Evolutionary conservation across 805 yeast genomes (phyloP), one percentile per base, ranked within the genome.

Genomic region (Candida michaelii): DNA sequence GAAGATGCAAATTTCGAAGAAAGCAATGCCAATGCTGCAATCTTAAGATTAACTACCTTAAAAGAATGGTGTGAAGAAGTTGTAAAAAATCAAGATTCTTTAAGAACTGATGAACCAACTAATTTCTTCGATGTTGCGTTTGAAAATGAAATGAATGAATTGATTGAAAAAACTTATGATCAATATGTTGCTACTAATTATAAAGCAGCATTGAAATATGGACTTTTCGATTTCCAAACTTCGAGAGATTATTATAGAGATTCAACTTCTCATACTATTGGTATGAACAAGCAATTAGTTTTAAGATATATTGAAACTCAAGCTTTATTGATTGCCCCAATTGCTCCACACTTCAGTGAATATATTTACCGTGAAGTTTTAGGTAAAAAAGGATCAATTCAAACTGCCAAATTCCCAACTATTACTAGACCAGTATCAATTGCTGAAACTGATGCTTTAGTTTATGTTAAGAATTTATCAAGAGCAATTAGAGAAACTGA

Each of bases 1-100:
- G 99, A 93, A 71, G 99, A 93, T 66, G 99, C 99, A 40, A 93
- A 93, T 74, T 87, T 93, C 60, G 99, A 93, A 59, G 99, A 93
- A 71, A 72, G 89, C 47, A 90, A 83, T 59, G 99, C 99, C 42
- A 93, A 93, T 59, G 97, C 99, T 36, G 97, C 98, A 18, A 90
- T 93, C 63, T 78, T 93, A 64, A 86, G 99, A 71, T 77, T 93
- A 62, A 85, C 79, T 65, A 91, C 88, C 42, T 76, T 91, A 65
- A 91, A 88, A 64, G 98, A 90, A 66, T 93, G 99, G 99, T 79
- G 86, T 62, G 97, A 90, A 63, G 93, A 85, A 44, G 70, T 80
- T 42, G 66, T 83, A 30, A 74, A 72, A 50, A 69, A 72, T 52
- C 53, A 70, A 47, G 79, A 71, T 39, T 51, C 69, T 4, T 74